Evolutionary conservation across 164 flowering plant species (phyloP), one percentile per base, ranked within the genome.

Genomic region (Platanus orientalis): DNA sequence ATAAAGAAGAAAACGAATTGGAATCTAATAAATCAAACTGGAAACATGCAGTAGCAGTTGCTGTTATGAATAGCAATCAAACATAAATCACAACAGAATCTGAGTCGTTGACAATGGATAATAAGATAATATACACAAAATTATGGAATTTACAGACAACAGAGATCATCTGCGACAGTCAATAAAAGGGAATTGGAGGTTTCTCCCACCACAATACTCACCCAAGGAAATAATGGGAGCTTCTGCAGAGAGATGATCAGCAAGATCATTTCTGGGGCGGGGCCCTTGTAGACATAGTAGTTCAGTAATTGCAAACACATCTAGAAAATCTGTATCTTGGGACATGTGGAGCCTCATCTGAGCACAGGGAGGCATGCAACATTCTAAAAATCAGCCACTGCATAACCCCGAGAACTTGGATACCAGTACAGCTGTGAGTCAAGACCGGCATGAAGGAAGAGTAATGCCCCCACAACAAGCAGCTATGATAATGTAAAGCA

Each of bases 401-500:
- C 67, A 57, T 50, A 61, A 64, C 75, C 47, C 44, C 32, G 7
- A 62, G 54, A 52, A 36, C 42, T 36, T 36, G 42, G 42, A 36
- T 36, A 36, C 42, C 42, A 36, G 42, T 36, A 10, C 9, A 45
- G 49, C 49, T 9, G 58, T 30, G 34, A 73, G n/a, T 78, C 74
- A 90, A 61, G 93, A 83, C 71, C 98, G 83, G 80, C 97, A 93
- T 51, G 85, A 82, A 14, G 92, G 84, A 57, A 93, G 82, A 55
- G 92, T 87, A 73, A 93, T 68, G 71, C 97, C 98, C 57, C 98
- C 98, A 75, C 97, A 93, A 63, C 71, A 74, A 57, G 83, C 88
- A 21, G 97, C 96, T 61, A 93, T 89, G 28, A 93, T 83, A 28
- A 87, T 64, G 79, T 93, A 93, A 59, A 93, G 82, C 59, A 93